Conservation (phyloP, 176 grass and related monocot genomes). For the Saccharum officinarum region DNA sequence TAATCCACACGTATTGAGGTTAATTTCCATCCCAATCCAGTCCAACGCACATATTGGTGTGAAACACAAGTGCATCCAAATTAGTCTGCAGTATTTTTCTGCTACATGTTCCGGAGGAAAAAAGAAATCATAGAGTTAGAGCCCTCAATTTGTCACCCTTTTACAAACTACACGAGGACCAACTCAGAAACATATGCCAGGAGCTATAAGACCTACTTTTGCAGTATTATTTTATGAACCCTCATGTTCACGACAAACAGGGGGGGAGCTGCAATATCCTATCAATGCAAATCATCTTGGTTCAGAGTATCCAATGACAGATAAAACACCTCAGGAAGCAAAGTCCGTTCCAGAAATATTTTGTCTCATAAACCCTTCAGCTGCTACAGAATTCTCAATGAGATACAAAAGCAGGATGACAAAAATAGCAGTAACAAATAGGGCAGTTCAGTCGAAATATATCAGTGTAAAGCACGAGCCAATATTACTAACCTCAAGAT, state of each 20-base stretch:
- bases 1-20: no score
- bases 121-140: not conserved
- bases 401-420: slow-evolving; percentile 18
- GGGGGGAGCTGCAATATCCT: not conserved
- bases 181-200: not conserved
- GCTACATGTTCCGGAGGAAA: not conserved
- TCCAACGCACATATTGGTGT: not conserved
- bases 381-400: slow-evolving; percentile 16
- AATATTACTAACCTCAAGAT: slow-evolving; percentile 63
- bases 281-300: not conserved
- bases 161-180: not conserved
- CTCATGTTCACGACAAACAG: not conserved
- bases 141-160: not conserved
- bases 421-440: not conserved
- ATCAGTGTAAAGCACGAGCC: not conserved
- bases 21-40: no score
- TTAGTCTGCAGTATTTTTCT: not conserved
- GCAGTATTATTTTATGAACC: not conserved
- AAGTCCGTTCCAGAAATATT: not conserved
- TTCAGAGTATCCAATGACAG: not conserved
- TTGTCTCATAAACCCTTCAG: not conserved
- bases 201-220: not conserved
- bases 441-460: not conserved
- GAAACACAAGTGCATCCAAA: not conserved
- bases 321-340: not conserved